phyloP scores from a whole-genome alignment of 2,329 filamentous ascomycete genomes.

The Hypoxylon sp. region DNA sequence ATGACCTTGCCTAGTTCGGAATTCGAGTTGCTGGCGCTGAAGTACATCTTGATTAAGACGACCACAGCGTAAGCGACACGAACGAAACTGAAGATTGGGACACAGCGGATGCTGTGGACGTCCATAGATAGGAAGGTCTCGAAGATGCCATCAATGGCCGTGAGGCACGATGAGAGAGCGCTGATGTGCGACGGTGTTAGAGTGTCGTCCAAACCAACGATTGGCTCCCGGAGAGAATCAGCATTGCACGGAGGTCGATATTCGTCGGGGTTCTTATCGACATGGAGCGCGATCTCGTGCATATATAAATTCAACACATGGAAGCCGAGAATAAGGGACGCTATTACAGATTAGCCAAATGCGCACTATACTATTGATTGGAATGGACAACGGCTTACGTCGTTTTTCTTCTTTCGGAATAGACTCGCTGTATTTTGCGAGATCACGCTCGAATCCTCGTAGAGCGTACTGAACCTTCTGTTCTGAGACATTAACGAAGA shows the following conservation, averaged over 20 bases:
- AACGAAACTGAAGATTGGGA: slow-evolving; percentile 80
- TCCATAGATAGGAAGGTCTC: slow-evolving; percentile 75
- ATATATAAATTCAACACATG: slow-evolving; percentile 78
- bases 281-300: slow-evolving; percentile 81
- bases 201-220: slow-evolving; percentile 57
- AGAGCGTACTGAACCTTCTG: slow-evolving; percentile 75
- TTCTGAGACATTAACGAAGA: slow-evolving; percentile 70
- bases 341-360: slow-evolving; percentile 57
- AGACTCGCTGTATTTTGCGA: slow-evolving; percentile 71
- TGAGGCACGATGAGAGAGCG: slow-evolving; percentile 76
- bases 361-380: slow-evolving; percentile 30
- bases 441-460: slow-evolving; percentile 74
- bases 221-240: slow-evolving; percentile 61
- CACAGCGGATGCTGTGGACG: slow-evolving; percentile 69
- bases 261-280: slow-evolving; percentile 70
- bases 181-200: slow-evolving; percentile 73
- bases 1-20: slow-evolving; percentile 80
- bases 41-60: slow-evolving; percentile 81
- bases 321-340: slow-evolving; percentile 74
- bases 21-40: slow-evolving; percentile 73
- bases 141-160: slow-evolving; percentile 76
- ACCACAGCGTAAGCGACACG: slow-evolving; percentile 80
- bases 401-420: slow-evolving; percentile 68
- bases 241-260: slow-evolving; percentile 61
- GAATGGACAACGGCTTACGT: slow-evolving; percentile 62